These are phyloP conservation scores for Fusarium floridanum DNA, from an alignment of 2,329 filamentous ascomycete species.

Conservation along the genomic window DNA sequence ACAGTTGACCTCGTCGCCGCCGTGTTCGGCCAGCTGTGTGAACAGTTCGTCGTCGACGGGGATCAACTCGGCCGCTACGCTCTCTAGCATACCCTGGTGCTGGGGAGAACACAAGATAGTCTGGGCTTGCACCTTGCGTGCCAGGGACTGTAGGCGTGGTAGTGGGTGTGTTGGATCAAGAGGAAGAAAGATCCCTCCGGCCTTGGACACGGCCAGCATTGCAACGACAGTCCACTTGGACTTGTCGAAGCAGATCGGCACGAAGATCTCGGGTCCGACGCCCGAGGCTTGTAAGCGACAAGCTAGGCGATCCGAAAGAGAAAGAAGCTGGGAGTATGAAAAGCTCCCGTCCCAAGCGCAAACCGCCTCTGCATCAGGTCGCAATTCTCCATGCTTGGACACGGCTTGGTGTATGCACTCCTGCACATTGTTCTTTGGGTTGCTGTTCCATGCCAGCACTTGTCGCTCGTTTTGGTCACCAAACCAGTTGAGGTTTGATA, in stretches of 20 bases:
- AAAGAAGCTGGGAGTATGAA: constrained; percentile 57
- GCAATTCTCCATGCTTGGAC: constrained; percentile 50
- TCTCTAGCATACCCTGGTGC: constrained; percentile 27
- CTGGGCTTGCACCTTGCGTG: constrained; percentile 31
- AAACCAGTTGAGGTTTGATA: constrained; percentile 61
- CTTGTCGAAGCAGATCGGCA: constrained; percentile 48
- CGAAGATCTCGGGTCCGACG: constrained; percentile 46
- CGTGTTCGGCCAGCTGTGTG: background rate
- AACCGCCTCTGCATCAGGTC: constrained; percentile 54
- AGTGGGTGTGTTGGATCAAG: constrained; percentile 41
- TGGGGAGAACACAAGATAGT: constrained; percentile 40
- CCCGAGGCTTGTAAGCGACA: constrained; percentile 18
- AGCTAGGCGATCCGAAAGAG: constrained; percentile 54
- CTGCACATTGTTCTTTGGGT: constrained; percentile 42
- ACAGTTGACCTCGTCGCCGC: background rate
- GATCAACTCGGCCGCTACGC: constrained; percentile 30
- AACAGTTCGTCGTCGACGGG: constrained; percentile 34
- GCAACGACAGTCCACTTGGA: constrained; percentile 47
- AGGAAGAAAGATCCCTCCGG: constrained; percentile 43
- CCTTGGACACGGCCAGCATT: constrained; percentile 46
- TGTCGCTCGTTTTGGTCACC: constrained; percentile 65
- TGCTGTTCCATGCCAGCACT: constrained; percentile 51
- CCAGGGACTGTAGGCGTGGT: constrained; percentile 24
- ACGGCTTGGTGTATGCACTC: constrained; percentile 59
- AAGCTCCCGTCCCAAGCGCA: constrained; percentile 60